phyloP scores from a whole-genome alignment of 768 basidiomycete species.

The Russula emetica region DNA sequence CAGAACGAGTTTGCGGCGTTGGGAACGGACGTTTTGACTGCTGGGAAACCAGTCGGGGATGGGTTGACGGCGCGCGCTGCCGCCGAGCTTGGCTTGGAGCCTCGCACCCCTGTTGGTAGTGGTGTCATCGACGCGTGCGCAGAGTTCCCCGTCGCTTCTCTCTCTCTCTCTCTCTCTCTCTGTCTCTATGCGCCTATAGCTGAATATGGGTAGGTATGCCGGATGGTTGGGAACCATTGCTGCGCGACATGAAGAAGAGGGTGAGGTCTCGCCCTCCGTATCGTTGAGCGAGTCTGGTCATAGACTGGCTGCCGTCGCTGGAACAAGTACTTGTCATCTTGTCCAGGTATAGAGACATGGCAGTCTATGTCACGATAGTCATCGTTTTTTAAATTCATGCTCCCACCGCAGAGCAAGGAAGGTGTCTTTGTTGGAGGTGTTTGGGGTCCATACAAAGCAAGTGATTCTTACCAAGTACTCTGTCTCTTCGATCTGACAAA shows the following conservation, averaged over 20 bases:
- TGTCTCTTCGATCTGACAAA: slow-evolving; percentile 22
- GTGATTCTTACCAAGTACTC: slow-evolving; percentile 6
- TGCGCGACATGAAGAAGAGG: slow-evolving; percentile 56
- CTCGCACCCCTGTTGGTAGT: slow-evolving; percentile 90
- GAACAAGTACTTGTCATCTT: slow-evolving; percentile 94
- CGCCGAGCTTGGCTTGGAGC: slow-evolving; percentile 73
- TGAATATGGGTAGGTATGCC: slow-evolving; percentile 56
- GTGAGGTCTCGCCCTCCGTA: slow-evolving; percentile 44
- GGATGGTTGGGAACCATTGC: slow-evolving; percentile 98
- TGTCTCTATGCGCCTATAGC: not conserved
- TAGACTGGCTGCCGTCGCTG: slow-evolving; percentile 88
- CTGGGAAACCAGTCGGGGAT: slow-evolving; percentile 78
- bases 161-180: too few relatives aligned
- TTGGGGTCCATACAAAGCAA: slow-evolving; percentile 85
- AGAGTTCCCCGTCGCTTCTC: not conserved
- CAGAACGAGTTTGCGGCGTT: slow-evolving; percentile 71
- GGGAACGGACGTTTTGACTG: slow-evolving; percentile 62
- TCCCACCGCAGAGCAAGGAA: slow-evolving; percentile 58
- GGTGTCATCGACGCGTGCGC: slow-evolving; percentile 91
- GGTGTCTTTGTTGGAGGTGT: slow-evolving; percentile 87
- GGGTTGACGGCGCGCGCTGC: slow-evolving; percentile 80
- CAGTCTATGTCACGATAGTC: too few relatives aligned
- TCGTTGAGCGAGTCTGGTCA: slow-evolving; percentile 77
- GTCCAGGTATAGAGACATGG: slow-evolving; percentile 56
- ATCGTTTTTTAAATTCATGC: not conserved